Percentiles rank a stretch among this genome's conserved stretches.
These are phyloP conservation scores for Eragrostis tef DNA, from an alignment of 202 grass and related monocot species.

Conservation along the genomic window DNA sequence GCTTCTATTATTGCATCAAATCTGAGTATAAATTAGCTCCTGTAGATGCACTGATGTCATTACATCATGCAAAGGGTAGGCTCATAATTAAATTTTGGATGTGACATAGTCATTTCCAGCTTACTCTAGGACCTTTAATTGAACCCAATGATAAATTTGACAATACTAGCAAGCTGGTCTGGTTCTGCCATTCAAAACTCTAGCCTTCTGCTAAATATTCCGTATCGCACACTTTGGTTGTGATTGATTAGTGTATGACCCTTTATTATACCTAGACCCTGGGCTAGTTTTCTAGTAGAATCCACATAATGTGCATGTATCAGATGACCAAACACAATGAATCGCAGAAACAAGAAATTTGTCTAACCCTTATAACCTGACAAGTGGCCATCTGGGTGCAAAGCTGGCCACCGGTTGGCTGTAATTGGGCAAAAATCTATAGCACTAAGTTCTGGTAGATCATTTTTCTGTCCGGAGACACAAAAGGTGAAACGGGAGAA, in stretches of 20 bases:
- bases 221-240: not conserved
- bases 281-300: not conserved
- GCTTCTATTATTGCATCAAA: conserved; percentile 23
- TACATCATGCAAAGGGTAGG: conserved; percentile 1
- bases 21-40: conserved; percentile 30
- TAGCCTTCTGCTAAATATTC: not conserved
- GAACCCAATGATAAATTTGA: conserved; percentile 1
- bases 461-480: conserved; percentile 1
- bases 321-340: not conserved
- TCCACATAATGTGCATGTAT: not conserved
- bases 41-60: not conserved
- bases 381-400: not conserved
- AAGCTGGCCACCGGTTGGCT: not conserved
- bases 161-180: not conserved
- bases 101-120: not conserved
- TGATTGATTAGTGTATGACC: not conserved
- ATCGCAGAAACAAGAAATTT: not conserved
- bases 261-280: not conserved
- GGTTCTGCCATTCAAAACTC: not conserved
- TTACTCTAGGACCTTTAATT: conserved; percentile 25
- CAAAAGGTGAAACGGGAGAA: not conserved
- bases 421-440: not conserved
- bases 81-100: conserved; percentile 16
- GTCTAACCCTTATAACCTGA: not conserved
- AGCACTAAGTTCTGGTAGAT: not conserved